Conservation (phyloP, 2,329 filamentous ascomycete species). For the Mollisia scopiformis region DNA sequence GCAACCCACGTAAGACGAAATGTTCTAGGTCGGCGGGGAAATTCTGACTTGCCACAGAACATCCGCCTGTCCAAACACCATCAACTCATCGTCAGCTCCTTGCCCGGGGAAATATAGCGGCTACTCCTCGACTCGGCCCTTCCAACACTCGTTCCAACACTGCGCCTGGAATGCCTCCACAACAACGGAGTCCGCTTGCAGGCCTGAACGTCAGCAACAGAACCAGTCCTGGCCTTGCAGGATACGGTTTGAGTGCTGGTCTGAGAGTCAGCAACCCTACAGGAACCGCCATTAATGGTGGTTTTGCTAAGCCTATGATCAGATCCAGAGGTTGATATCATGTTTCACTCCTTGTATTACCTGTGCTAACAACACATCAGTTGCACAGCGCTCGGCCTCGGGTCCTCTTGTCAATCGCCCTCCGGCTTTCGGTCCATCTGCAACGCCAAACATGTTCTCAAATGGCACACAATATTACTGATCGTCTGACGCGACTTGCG, state of each 20-base stretch:
- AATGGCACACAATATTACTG: constrained; percentile 19
- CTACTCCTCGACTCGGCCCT: constrained; percentile 19
- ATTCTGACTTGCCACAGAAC: constrained; percentile 17
- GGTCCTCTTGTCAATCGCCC: constrained; percentile 12
- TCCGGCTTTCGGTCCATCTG: constrained; percentile 18
- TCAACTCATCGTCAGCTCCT: constrained; percentile 37
- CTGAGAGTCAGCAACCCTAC: constrained; percentile 37
- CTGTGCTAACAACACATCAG: constrained; percentile 13
- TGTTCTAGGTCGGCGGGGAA: not conserved
- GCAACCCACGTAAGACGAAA: constrained; percentile 19
- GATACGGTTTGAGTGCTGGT: constrained; percentile 40
- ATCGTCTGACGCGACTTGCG: constrained; percentile 1
- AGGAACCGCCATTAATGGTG: constrained; percentile 4
- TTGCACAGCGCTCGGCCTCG: constrained; percentile 29
- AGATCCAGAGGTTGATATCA: constrained; percentile 31
- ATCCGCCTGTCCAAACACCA: constrained; percentile 30
- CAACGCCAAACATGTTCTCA: constrained; percentile 23
- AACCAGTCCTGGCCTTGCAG: constrained; percentile 28
- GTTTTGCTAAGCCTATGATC: constrained; percentile 19
- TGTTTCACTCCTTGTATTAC: not conserved
- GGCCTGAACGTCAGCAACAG: constrained; percentile 24
- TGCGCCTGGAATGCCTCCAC: constrained; percentile 16
- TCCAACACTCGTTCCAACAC: constrained; percentile 22
- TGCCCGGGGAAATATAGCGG: constrained; percentile 14
- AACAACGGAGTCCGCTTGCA: constrained; percentile 27